Base-by-base conservation (phyloP, 106 monocot genomes). In the Allium sativum region DNA sequence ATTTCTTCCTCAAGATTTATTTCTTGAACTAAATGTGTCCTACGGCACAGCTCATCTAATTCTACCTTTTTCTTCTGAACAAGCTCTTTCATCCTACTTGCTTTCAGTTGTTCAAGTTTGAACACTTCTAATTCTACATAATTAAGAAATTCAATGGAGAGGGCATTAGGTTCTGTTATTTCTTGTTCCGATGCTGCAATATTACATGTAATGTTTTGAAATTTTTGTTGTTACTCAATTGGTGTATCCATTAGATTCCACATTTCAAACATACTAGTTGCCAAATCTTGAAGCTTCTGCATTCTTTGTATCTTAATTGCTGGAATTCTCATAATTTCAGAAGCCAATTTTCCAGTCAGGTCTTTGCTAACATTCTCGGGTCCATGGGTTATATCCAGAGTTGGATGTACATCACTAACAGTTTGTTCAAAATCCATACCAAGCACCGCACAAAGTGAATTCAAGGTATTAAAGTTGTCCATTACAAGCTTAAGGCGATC, bases 271-370 rank as follows among this genome's bases (percentile, higher is more conserved):
- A 90, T 79, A 31, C 69, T 71, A 44, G 62, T 65, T 15, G 79
- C 74, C 43, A 85, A 74, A 72, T 90, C 90, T 90, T 90, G 94
- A 66, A 94, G 80, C 93, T 80, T 89, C 62, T 89, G 78, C 76
- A 93, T 85, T 66, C 87, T 76, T 53, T 79, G 66, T 40, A 68
- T 62, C 69, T 92, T 92, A 55, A 84, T 22, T 19, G 76, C 81
- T 56, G 72, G 48, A 58, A 92, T 60, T 54, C 66, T 79, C 52
- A 76, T 54, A 40, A 79, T 70, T 10, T 76, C 74, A 17, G 62
- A 52, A 18, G 52, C 71, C 46, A 92, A 52, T 55, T 68, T 62
- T 54, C 76, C 66, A 56, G 87, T 87, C 17, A 79, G 77, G 21
- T 58, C 76, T 65, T 81, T 79, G 54, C 69, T 69, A 42, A 84